A percentile compares a stretch with the other conserved stretches of the same genome.
These are phyloP conservation scores for Silene uniflora DNA, from an alignment of 148 eudicot genomes.

Conservation along the genomic window DNA sequence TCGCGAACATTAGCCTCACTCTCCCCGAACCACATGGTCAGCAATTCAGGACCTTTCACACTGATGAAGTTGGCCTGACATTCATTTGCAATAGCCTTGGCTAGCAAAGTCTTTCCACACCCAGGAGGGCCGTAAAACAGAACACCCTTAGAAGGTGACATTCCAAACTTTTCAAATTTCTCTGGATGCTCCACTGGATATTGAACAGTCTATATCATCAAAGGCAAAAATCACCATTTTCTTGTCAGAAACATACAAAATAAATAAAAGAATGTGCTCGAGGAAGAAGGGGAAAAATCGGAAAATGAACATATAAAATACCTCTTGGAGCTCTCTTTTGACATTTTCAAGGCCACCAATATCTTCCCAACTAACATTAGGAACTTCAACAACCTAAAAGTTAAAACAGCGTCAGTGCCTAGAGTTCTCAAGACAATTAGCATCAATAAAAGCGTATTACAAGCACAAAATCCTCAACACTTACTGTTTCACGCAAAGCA, in stretches of 20 bases:
- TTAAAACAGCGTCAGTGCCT: neutral
- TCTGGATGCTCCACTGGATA: conserved; percentile 96
- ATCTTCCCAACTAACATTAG: conserved; percentile 71
- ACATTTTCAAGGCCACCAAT: conserved; percentile 92
- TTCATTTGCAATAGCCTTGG: conserved; percentile 92
- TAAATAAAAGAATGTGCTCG: neutral
- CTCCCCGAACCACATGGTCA: conserved; percentile 95
- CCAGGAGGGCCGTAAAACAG: conserved; percentile 95
- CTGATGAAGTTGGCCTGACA: conserved; percentile 91
- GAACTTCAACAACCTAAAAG: conserved; percentile 75
- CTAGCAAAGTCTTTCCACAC: conserved; percentile 81
- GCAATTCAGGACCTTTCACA: conserved; percentile 79
- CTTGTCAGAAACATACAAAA: neutral
- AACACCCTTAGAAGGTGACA: conserved; percentile 94
- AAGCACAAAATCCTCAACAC: conserved; percentile 14
- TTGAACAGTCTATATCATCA: conserved; percentile 67
- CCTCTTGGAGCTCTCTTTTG: conserved; percentile 93
- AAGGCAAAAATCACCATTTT: neutral
- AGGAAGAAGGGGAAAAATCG: neutral
- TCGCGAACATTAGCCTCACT: conserved; percentile 91
- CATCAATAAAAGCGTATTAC: neutral
- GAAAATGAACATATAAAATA: conserved; percentile 8
- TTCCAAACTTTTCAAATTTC: conserved; percentile 90
- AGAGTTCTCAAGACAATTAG: neutral
- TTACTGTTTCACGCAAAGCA: conserved; percentile 84